phyloP scores from a whole-genome alignment of 495 filamentous ascomycete species.

The Pseudomonodictys pantanalensis region DNA sequence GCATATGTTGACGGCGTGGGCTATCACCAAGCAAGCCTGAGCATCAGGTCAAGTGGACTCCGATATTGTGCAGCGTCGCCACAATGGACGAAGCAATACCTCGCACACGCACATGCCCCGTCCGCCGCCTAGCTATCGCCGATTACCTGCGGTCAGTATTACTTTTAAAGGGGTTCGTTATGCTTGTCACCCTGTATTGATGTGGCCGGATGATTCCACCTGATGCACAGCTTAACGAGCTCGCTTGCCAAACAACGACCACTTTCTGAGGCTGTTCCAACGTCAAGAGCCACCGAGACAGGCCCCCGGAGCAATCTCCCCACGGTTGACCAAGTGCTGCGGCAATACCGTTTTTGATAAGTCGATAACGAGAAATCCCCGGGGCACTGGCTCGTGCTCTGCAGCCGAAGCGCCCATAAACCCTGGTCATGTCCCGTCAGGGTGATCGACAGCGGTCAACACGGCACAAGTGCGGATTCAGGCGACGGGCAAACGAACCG shows the following conservation, averaged over 20 bases:
- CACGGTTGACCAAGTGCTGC: conserved; percentile 21
- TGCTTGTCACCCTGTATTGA: not conserved
- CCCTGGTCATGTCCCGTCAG: conserved; percentile 25
- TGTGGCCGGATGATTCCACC: not conserved
- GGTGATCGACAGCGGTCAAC: conserved; percentile 30
- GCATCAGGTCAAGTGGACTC: too few species aligned
- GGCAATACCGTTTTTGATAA: conserved; percentile 30
- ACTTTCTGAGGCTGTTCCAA: conserved; percentile 5
- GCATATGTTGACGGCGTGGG: too few species aligned
- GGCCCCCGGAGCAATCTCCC: not conserved
- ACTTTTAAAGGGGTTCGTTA: not conserved
- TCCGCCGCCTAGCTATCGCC: not conserved
- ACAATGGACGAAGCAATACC: not conserved
- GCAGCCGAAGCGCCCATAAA: conserved; percentile 31
- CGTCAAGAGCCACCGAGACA: not conserved
- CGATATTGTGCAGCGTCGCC: not conserved
- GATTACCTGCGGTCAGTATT: not conserved
- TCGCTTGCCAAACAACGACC: not conserved
- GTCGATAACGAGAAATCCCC: conserved; percentile 33
- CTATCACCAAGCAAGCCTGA: too few species aligned
- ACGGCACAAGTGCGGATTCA: conserved; percentile 2
- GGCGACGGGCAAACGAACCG: conserved; percentile 15
- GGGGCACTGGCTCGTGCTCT: conserved; percentile 24
- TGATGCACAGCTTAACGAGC: not conserved
- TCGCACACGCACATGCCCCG: not conserved